phyloP scores from a whole-genome alignment of 1,284 basidiomycete genomes.

The Boletus albobrunnescens region DNA sequence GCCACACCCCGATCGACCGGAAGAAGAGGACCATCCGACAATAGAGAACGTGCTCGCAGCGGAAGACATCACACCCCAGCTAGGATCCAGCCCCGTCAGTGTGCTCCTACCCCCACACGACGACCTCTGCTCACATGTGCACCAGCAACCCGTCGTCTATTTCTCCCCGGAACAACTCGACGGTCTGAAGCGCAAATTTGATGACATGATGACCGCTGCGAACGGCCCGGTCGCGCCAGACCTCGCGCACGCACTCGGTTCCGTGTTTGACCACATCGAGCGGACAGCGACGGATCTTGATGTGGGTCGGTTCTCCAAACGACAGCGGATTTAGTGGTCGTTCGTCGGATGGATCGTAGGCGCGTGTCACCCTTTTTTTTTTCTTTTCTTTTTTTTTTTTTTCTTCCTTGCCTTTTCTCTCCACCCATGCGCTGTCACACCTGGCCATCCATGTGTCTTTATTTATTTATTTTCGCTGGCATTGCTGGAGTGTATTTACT shows the following conservation, averaged over 20 bases:
- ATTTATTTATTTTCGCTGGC: slow-evolving; percentile 3
- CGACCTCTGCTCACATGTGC: background rate
- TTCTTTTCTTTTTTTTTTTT: background rate
- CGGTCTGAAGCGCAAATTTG: slow-evolving; percentile 31
- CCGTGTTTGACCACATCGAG: slow-evolving; percentile 35
- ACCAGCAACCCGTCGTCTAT: slow-evolving; percentile 26
- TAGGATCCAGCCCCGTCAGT: slow-evolving; percentile 18
- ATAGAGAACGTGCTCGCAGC: slow-evolving; percentile 14
- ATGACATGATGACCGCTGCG: slow-evolving; percentile 31
- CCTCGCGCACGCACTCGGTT: slow-evolving; percentile 30
- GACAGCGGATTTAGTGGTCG: slow-evolving; percentile 25
- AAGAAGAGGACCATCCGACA: slow-evolving; percentile 15
- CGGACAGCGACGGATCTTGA: slow-evolving; percentile 28
- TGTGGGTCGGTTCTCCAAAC: slow-evolving; percentile 23
- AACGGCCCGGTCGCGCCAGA: slow-evolving; percentile 31
- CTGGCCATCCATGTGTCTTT: background rate
- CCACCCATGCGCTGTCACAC: no score
- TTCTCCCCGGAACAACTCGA: slow-evolving; percentile 32
- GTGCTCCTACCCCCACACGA: background rate
- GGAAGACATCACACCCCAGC: slow-evolving; percentile 19
- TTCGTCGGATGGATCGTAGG: background rate
- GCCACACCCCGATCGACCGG: slow-evolving; percentile 7
- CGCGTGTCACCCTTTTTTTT: background rate
- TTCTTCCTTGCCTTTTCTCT: no score
- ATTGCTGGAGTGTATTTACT: slow-evolving; percentile 1